Conservation (phyloP, 2,329 filamentous ascomycete genomes). For the Daldinia sp. region DNA sequence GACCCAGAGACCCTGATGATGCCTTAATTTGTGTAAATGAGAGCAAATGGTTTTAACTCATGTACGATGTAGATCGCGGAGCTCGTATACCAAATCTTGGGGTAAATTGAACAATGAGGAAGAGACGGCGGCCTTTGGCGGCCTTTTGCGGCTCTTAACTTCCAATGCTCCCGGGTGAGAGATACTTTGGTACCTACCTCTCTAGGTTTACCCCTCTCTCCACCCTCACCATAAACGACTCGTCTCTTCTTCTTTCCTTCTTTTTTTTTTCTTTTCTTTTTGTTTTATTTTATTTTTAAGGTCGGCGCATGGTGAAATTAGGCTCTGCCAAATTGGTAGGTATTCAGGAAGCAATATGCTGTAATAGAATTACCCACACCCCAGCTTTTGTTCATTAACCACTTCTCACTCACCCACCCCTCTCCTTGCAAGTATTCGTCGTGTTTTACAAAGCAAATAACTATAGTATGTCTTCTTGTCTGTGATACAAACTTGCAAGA, state of each 20-base stretch:
- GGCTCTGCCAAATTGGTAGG: slow-evolving; percentile 2
- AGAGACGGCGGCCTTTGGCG: neutral
- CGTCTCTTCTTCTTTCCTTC: too few species aligned
- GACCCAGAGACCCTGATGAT: slow-evolving; percentile 31
- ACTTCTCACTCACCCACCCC: neutral
- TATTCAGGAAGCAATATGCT: slow-evolving; percentile 16
- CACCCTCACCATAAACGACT: too few species aligned
- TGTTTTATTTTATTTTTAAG: too few species aligned
- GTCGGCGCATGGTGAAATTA: neutral
- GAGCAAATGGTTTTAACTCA: neutral
- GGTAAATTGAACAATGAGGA: slow-evolving; percentile 3
- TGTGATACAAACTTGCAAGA: slow-evolving; percentile 29
- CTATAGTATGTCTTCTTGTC: slow-evolving; percentile 10
- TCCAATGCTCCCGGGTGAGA: neutral
- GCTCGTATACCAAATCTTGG: slow-evolving; percentile 7
- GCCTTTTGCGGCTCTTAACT: neutral
- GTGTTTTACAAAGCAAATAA: slow-evolving; percentile 28
- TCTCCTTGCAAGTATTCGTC: slow-evolving; percentile 12
- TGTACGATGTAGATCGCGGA: slow-evolving; percentile 20
- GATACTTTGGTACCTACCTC: slow-evolving; percentile 3
- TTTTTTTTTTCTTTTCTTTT: too few species aligned
- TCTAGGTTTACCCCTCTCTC: neutral
- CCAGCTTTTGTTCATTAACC: slow-evolving; percentile 17
- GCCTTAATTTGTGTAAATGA: slow-evolving; percentile 28
- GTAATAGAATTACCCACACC: slow-evolving; percentile 25